Evolutionary conservation across 495 filamentous ascomycete genomes (phyloP).

Genomic region (Aspergillus sclerotioniger): DNA sequence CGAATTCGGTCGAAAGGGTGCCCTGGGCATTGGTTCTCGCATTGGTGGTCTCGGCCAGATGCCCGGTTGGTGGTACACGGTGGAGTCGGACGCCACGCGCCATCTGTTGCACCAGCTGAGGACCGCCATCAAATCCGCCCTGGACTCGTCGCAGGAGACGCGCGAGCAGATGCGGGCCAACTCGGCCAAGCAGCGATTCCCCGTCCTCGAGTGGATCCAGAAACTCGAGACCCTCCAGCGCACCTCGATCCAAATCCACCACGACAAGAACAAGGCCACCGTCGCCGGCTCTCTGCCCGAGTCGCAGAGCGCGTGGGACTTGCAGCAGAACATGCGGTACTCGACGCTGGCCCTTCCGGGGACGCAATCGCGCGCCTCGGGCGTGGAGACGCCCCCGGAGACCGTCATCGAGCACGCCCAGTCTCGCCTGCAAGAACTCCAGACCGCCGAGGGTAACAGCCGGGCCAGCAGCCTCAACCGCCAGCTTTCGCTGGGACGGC

Average conservation of each 20-base stretch:
- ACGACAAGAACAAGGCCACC: conserved; percentile 19
- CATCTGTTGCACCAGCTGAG: conserved; percentile 66
- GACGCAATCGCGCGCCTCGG: conserved; percentile 3
- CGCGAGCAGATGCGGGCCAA: conserved; percentile 62
- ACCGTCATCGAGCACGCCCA: conserved; percentile 11
- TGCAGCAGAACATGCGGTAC: not conserved
- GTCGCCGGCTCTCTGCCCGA: conserved; percentile 4
- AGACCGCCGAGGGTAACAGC: conserved; percentile 12
- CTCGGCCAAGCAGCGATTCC: conserved; percentile 66
- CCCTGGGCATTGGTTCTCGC: conserved; percentile 62
- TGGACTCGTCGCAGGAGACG: conserved; percentile 51
- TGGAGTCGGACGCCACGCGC: conserved; percentile 29
- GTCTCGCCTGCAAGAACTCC: conserved; percentile 17
- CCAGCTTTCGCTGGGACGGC: conserved; percentile 26
- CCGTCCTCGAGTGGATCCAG: conserved; percentile 57
- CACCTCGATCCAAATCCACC: conserved; percentile 32
- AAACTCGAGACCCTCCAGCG: conserved; percentile 51
- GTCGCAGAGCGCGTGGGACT: not conserved
- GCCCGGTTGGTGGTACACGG: conserved; percentile 70
- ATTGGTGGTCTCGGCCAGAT: conserved; percentile 63
- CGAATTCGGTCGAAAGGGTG: conserved; percentile 71
- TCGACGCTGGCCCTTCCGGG: conserved; percentile 8
- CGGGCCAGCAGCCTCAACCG: conserved; percentile 10
- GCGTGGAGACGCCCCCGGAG: not conserved
- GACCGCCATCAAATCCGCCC: conserved; percentile 56